phyloP scores from a whole-genome alignment of 2,329 filamentous ascomycete genomes.

The Ophiostoma triangulosporum region DNA sequence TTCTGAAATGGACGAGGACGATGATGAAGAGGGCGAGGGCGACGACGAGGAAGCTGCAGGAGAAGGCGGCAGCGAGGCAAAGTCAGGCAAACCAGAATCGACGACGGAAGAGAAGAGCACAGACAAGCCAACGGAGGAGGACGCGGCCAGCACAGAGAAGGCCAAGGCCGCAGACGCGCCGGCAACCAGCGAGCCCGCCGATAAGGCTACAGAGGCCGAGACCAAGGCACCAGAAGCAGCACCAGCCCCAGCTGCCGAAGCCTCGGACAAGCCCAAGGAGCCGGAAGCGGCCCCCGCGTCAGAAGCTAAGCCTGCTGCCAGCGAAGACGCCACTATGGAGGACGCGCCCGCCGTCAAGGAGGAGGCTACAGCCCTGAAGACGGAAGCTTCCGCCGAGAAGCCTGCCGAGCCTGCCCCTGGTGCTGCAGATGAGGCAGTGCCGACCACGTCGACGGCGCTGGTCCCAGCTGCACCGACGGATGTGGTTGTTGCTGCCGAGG shows the following conservation, averaged over 20 bases:
- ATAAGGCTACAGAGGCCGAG: background rate
- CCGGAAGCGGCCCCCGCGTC: background rate
- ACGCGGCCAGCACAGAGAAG: slow-evolving; percentile 2
- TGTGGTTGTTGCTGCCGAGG: slow-evolving; percentile 1
- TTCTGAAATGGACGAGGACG: slow-evolving; percentile 12
- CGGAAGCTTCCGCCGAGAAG: background rate
- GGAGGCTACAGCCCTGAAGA: background rate
- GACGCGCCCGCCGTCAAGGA: slow-evolving; percentile 6
- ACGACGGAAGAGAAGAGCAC: background rate
- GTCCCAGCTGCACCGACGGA: slow-evolving; percentile 5
- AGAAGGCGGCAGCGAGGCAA: background rate
- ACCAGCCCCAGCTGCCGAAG: background rate
- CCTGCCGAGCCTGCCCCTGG: background rate
- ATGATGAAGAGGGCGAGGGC: slow-evolving; percentile 9
- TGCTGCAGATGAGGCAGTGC: slow-evolving; percentile 1
- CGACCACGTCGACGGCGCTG: slow-evolving; percentile 3
- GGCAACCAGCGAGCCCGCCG: background rate
- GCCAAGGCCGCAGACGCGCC: slow-evolving; percentile 1
- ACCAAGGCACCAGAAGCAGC: background rate
- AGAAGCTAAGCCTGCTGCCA: background rate
- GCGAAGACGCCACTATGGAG: background rate
- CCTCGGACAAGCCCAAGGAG: slow-evolving; percentile 1
- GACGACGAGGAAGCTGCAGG: slow-evolving; percentile 1
- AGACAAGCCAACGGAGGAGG: slow-evolving; percentile 2
- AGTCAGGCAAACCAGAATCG: slow-evolving; percentile 3